Evolutionary conservation across 2,329 filamentous ascomycete genomes (phyloP), one percentile per base, ranked within the genome.

Genomic region (Zelopaecilomyces penicillatus): DNA sequence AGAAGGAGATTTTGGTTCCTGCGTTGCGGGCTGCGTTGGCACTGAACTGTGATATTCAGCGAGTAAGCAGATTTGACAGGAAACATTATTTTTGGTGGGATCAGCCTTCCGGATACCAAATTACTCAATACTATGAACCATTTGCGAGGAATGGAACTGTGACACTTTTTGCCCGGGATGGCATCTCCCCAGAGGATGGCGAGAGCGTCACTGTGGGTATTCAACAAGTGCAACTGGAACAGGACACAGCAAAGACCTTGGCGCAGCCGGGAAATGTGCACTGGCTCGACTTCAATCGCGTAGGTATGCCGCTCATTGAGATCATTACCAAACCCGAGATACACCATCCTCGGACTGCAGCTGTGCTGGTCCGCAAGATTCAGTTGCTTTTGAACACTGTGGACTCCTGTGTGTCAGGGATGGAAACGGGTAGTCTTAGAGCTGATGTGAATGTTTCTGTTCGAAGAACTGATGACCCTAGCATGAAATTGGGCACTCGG

Each of bases 1-100:
- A 97, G 65, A 76, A 74, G 30, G 85, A 84, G 48, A 87, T 86
- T 0, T 70, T 98, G 8, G 74, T 97, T 33, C 93, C 93, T 4
- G 93, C 93, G n/a, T 61, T 98, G 11, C 82, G 93, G 48, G 91
- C 91, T 12, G 91, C 93, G 0, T 69, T 96, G 41, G 87, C 89
- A 0, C 71, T 98, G 37, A 78, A 83, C 46, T 97, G 93, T 64
- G 68, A 81, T 2, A 76, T 97, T 42, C 85, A 94, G 59, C 71
- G 67, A 1, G 74, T 78, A 54, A 95, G 89, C 63, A 80, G 79
- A 43, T 98, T 96, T 67, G 93, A 98, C 65, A 77, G 93, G 51
- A 98, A 98, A 64, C 93, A 98, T 65, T 98, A 98, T 66, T 97
- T 98, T 65, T 95, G 96, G 71, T 95, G 93, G 78, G 93, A 98